Evolutionary conservation across 345 rosid species (phyloP).

Genomic region (Gossypium mustelinum): DNA sequence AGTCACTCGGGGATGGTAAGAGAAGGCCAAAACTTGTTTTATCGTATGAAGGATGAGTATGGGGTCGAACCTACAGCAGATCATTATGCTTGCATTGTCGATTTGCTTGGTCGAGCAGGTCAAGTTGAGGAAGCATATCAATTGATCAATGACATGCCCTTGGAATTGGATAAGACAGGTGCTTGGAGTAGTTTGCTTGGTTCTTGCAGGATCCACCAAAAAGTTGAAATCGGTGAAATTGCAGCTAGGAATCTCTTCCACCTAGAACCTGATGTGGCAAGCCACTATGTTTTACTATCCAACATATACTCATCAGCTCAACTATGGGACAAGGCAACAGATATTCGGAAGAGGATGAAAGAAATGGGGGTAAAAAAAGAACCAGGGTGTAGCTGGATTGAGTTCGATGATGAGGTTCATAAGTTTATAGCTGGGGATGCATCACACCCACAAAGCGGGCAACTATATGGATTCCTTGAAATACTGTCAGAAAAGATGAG

Average conservation of each 20-base stretch:
- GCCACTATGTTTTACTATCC: slow-evolving; percentile 85
- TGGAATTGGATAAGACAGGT: slow-evolving; percentile 46
- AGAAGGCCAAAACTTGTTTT: slow-evolving; percentile 65
- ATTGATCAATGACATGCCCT: slow-evolving; percentile 50
- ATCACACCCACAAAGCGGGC: slow-evolving; percentile 67
- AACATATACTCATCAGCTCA: slow-evolving; percentile 76
- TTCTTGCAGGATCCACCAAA: slow-evolving; percentile 61
- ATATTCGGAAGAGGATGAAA: slow-evolving; percentile 67
- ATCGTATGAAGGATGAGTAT: slow-evolving; percentile 56
- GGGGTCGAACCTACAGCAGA: slow-evolving; percentile 60
- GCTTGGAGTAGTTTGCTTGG: slow-evolving; percentile 96
- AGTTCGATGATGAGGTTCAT: slow-evolving; percentile 68
- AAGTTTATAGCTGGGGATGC: slow-evolving; percentile 76
- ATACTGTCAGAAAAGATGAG: slow-evolving; percentile 62
- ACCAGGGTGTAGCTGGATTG: slow-evolving; percentile 96
- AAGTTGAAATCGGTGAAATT: slow-evolving; percentile 72
- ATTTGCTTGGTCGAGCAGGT: slow-evolving; percentile 88
- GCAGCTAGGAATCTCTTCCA: slow-evolving; percentile 59
- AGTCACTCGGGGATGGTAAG: slow-evolving; percentile 86
- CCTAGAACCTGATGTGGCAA: slow-evolving; percentile 73
- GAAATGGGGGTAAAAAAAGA: slow-evolving; percentile 81
- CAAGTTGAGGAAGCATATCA: slow-evolving; percentile 59
- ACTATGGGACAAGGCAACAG: slow-evolving; percentile 75
- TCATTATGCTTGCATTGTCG: slow-evolving; percentile 85
- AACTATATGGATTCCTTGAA: slow-evolving; percentile 52